Evolutionary conservation across 768 basidiomycete species (phyloP), one percentile per base, ranked within the genome.

Genomic region (Boletus pseudopeckii): DNA sequence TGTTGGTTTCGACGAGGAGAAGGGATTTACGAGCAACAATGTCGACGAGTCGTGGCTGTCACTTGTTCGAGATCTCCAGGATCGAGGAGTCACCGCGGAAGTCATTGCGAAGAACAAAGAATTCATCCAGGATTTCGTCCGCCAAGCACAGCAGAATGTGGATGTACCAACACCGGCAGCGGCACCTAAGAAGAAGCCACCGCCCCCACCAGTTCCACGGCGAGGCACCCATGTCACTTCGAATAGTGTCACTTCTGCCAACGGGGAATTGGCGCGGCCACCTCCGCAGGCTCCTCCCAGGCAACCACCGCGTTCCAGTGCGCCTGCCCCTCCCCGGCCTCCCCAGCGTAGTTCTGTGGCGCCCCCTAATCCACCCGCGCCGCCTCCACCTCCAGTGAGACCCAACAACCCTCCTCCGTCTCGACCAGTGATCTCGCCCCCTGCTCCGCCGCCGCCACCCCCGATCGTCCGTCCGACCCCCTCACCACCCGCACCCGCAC

Each of bases 21-120:
- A 84, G 24, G 96, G 96, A 3, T 98, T 92, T 70, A 87, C 85
- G 0, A 90, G 88, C 1, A 80, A 77, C 15, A 90, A 90, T 49
- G 90, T 99, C 6, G 96, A 99, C 69, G 83, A 90, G 1, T 90
- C 88, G 5, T 98, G 96, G 96, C 76, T 82, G 42, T 75, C 82
- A 1, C 71, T 98, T 52, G 76, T 98, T 3, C 77, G 73, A 8
- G 75, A 81, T 53, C 77, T 98, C 6, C 80, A 85, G 55, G 71
- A 72, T 42, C 71, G 77, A 7, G 93, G 93, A 0, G 71, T 98
- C 45, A 77, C 81, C 45, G 77, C 78, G 46, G 82, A 85, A 36
- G 72, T 90, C 40, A 84, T 97, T 37, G 78, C 77, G 55, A 73
- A 86, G 57, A 86, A 98, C 63, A 87, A 87, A 74, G 87, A 90